Evolutionary conservation across 805 yeast species (phyloP), one percentile per base, ranked within the genome.

Genomic region (Candida vaughaniae): DNA sequence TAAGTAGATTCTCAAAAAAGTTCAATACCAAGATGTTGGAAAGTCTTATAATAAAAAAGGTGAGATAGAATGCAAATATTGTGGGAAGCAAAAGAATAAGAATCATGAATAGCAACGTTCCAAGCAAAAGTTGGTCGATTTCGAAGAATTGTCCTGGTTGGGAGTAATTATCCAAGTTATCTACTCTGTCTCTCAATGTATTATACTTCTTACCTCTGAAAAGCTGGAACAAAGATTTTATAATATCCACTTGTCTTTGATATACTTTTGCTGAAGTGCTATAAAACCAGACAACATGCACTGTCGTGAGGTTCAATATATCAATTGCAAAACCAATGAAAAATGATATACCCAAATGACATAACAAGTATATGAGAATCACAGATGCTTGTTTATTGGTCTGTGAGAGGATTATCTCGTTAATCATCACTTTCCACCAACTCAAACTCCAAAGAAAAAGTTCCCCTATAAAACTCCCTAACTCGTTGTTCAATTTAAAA

Each of bases 181-280:
- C 99, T 22, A 89, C 79, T 66, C 99, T 80, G 38, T 85, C 72
- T 47, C 98, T 75, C 51, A 93, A 64, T 3, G 83, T 79, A 53
- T 93, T 93, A 48, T 79, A 82, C 58, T 90, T 89, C 58, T 84
- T 85, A 1, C 99, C 99, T 38, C 91, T 73, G 50, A 93, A 91
- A 29, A 95, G 66, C 46, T 88, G 82, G 60, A 86, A 85, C 38
- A 93, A 67, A 9, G 96, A 86, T 34, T 68, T 66, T 42, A 93
- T 58, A 6, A 82, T 73, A 25, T 73, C 73, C 15, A 85, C 58
- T 51, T 87, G 95, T 74, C 88, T 81, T 42, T 76, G 74, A 60
- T 84, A 91, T 6, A 93, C 71, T 47, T 84, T 79, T 4, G 95
- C 81, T 11, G 91, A 77, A 6, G 93, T 81, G 48, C 77, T 73